Base-by-base conservation (phyloP, 139 green algal species). In the Chlamydomonas asymmetrica region DNA sequence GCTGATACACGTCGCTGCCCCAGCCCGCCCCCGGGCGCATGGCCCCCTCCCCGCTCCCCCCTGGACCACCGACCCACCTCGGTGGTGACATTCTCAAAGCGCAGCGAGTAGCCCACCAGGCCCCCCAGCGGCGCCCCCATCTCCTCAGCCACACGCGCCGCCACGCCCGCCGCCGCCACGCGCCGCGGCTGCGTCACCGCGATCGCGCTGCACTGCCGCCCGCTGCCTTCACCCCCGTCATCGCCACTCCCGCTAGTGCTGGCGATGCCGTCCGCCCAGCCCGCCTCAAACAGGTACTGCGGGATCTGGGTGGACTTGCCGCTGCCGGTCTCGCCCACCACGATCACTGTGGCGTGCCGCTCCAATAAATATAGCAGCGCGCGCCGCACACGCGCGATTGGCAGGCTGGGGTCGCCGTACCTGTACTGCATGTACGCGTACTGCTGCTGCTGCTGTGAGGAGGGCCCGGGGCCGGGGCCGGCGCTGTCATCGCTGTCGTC, bases 271-370 rank as follows among this genome's bases (percentile, higher is more conserved):
- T 79, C 82, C 32, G 81, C 71, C 86, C 86, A 91, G 39, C 86
- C 80, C 59, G 86, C 60, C 65, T 91, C 89, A 49, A 72, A 41
- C 54, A 97, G 74, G n/a, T 92, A 91, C 38, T 89, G 86, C 0
- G 92, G 93, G 32, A 96, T 84, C 80, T 97, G 88, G 25, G 94
- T 98, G 3, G 93, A 95, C 78, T 98, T 98, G 60, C 94, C 94
- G 59, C 87, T 93, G n/a, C 94, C 94, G 1, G 94, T 99, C 75
- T 99, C 95, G 2, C 96, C 96, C 31, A 99, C 93, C 0, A 97
- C 80, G 5, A 97, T 73, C 2, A 97, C 78, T 0, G 75, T 85
- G 5, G 88, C 80, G 67, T 95, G 91, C 0, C 75, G 65, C 65
- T 97, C 92, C 1, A 97, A 79, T 23, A 94, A 79, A 62, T 94